Conservation (phyloP, 139 green algal genomes). For the Chlamydomonas incerta region DNA sequence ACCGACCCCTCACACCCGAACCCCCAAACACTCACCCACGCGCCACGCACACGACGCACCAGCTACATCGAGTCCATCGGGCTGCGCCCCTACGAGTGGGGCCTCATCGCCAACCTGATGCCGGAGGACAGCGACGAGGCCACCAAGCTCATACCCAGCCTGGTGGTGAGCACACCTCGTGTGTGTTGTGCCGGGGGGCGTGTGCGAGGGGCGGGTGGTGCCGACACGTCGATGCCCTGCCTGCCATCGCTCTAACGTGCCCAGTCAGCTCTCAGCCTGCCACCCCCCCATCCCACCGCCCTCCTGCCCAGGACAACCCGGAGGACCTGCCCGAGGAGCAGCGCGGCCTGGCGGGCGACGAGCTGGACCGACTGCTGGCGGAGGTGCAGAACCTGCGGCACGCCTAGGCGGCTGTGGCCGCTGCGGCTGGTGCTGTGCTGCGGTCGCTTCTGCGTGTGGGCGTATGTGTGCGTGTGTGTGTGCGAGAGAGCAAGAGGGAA, state of each 20-base stretch:
- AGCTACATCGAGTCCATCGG: slow-evolving; percentile 33
- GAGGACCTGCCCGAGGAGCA: slow-evolving; percentile 40
- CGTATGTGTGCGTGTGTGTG: no score
- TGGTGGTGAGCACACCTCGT: slow-evolving; percentile 2
- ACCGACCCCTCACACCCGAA: no score
- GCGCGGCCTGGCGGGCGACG: background rate
- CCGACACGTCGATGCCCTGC: no score
- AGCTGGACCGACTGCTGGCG: slow-evolving; percentile 27
- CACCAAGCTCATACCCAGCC: slow-evolving; percentile 34
- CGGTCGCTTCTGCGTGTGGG: no score
- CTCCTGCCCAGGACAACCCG: slow-evolving; percentile 11
- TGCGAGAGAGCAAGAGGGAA: no score
- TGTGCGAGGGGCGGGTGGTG: no score
- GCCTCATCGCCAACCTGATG: slow-evolving; percentile 37
- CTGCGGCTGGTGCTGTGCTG: no score
- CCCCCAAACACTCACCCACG: no score
- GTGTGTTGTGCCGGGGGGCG: no score
- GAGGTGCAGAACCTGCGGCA: slow-evolving; percentile 34
- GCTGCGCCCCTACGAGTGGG: slow-evolving; percentile 30
- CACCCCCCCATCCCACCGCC: background rate
- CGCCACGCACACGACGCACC: no score
- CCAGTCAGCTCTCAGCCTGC: background rate
- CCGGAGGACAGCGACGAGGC: slow-evolving; percentile 29
- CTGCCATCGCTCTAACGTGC: no score
- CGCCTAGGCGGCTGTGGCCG: background rate